These are phyloP conservation scores for Arabis alpina DNA, from an alignment of 345 rosid genomes.

Conservation along the genomic window DNA sequence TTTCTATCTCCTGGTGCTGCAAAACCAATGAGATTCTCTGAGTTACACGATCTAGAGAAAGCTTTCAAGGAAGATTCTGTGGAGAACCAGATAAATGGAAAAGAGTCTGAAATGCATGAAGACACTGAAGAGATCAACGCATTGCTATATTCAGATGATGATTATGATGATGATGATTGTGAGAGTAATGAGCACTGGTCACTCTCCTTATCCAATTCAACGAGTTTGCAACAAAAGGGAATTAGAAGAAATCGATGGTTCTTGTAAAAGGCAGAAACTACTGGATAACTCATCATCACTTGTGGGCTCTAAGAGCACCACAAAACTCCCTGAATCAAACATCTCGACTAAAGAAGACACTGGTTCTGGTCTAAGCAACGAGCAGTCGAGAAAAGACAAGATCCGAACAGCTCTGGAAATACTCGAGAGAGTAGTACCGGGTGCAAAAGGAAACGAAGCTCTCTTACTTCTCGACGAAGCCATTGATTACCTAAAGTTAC, in stretches of 20 bases:
- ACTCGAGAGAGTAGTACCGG: conserved; percentile 67
- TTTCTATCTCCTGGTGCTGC: conserved; percentile 39
- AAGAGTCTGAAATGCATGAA: conserved; percentile 82
- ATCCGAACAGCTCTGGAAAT: conserved; percentile 48
- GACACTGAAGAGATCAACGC: conserved; percentile 97
- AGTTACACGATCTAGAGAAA: conserved; percentile 39
- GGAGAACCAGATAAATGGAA: conserved; percentile 46
- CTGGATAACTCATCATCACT: conserved; percentile 43
- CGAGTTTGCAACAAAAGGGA: conserved; percentile 46
- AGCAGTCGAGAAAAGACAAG: conserved; percentile 50
- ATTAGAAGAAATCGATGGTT: conserved; percentile 48
- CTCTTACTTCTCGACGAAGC: conserved; percentile 70
- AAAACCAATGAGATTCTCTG: conserved; percentile 34
- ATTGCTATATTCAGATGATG: conserved; percentile 81
- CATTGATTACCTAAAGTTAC: conserved; percentile 62
- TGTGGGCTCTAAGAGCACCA: conserved; percentile 46
- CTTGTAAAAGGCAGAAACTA: conserved; percentile 67
- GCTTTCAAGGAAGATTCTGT: conserved; percentile 43
- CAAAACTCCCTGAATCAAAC: conserved; percentile 49
- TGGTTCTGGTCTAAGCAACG: conserved; percentile 43
- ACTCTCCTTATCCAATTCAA: conserved; percentile 61
- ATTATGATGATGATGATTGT: conserved; percentile 50
- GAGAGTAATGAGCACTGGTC: conserved; percentile 82
- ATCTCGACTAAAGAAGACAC: conserved; percentile 44
- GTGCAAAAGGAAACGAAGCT: conserved; percentile 69